These are phyloP conservation scores for Sordaria brevicollis DNA, from an alignment of 495 filamentous ascomycete genomes.

Conservation along the genomic window DNA sequence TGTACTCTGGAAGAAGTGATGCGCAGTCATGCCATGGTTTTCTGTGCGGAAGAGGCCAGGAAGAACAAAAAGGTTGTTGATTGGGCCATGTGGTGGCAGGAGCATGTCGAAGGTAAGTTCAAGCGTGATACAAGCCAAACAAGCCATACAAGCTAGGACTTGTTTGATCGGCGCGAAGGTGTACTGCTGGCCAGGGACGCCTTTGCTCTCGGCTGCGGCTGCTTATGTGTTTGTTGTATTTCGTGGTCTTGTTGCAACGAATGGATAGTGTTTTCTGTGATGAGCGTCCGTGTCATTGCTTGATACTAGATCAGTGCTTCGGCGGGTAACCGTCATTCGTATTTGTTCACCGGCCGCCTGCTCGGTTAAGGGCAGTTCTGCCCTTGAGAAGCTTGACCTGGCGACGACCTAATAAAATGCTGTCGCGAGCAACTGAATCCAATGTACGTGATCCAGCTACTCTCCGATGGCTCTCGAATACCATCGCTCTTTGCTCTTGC, in stretches of 20 bases:
- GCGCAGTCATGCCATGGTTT: constrained; percentile 85
- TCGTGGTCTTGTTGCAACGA: not conserved
- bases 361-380: not conserved
- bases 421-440: not conserved
- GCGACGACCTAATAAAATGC: not conserved
- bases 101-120: constrained; percentile 31
- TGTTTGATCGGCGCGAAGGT: not conserved
- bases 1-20: constrained; percentile 78
- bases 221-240: not conserved
- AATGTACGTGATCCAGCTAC: not conserved
- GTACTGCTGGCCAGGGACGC: not conserved
- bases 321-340: not conserved
- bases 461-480: not conserved
- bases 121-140: not conserved
- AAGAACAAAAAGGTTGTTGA: constrained; percentile 54
- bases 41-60: constrained; percentile 85
- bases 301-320: not conserved
- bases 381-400: not conserved
- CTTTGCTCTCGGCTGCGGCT: not conserved
- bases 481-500: not conserved
- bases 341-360: not conserved
- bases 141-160: not conserved
- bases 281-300: not conserved
- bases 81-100: constrained; percentile 74
- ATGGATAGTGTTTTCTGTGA: not conserved